Percentiles rank a stretch among this genome's conserved stretches.
These are phyloP conservation scores for Solanum aculeatissimum DNA, from an alignment of 305 asterid species.

Conservation along the genomic window DNA sequence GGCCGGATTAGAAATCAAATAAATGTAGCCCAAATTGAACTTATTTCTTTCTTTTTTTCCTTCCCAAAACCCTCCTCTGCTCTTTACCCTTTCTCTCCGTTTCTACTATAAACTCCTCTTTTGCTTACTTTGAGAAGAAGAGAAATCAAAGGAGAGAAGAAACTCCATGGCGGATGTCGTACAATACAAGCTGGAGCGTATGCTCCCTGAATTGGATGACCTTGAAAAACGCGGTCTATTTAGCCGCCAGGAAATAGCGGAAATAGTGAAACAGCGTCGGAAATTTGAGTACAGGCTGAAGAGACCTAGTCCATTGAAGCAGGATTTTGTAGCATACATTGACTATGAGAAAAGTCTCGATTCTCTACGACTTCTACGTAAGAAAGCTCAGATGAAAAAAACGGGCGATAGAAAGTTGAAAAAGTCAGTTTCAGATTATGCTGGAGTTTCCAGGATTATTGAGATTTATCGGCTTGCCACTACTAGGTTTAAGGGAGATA, in stretches of 20 bases:
- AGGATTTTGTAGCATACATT: conserved; percentile 56
- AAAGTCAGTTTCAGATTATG: conserved; percentile 59
- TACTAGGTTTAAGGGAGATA: conserved; percentile 80
- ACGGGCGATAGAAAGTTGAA: conserved; percentile 32
- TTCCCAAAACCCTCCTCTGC: neutral
- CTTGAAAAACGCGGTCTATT: conserved; percentile 64
- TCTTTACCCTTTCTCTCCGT: neutral
- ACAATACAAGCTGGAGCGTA: conserved; percentile 80
- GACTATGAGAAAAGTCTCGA: conserved; percentile 81
- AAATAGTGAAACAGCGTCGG: conserved; percentile 80
- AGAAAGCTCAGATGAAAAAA: conserved; percentile 24
- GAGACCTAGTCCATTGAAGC: conserved; percentile 75
- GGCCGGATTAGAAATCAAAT: neutral
- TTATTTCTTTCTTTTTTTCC: neutral
- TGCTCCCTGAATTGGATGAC: conserved; percentile 85
- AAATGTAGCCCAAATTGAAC: neutral
- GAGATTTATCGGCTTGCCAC: conserved; percentile 72
- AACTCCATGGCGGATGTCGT: conserved; percentile 69
- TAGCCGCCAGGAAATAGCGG: conserved; percentile 48
- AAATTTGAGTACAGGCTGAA: conserved; percentile 91
- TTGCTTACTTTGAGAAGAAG: neutral
- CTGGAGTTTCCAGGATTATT: conserved; percentile 67
- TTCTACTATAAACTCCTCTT: neutral
- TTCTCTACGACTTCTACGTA: conserved; percentile 60
- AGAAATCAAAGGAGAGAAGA: neutral